A percentile compares a stretch with the other conserved stretches of the same genome.
Evolutionary conservation across 257 asterid genomes (phyloP).

Genomic region (Capsicum baccatum): DNA sequence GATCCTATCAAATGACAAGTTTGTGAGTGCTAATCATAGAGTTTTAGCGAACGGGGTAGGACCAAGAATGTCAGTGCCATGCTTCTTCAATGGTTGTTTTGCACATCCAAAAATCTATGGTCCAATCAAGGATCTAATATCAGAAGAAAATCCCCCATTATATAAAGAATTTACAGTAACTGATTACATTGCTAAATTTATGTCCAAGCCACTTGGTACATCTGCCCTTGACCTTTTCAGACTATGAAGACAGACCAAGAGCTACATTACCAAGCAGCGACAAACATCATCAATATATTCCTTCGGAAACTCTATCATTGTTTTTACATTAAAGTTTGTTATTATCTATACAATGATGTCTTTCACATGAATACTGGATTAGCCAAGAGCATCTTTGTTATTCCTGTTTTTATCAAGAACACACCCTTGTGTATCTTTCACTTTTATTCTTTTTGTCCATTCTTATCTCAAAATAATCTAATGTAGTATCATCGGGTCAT

Average conservation of each 20-base stretch:
- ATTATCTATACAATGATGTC: neutral
- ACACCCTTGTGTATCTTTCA: too few species aligned
- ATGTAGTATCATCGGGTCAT: neutral
- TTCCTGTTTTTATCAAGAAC: neutral
- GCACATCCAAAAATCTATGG: slow-evolving; percentile 45
- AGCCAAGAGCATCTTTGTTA: neutral
- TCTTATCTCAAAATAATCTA: neutral
- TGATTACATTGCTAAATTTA: slow-evolving; percentile 53
- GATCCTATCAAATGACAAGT: slow-evolving; percentile 69
- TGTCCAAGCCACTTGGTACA: slow-evolving; percentile 47
- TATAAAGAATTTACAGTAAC: slow-evolving; percentile 58
- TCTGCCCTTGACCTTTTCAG: slow-evolving; percentile 60
- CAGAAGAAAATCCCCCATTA: slow-evolving; percentile 40
- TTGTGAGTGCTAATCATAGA: slow-evolving; percentile 65
- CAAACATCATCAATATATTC: neutral
- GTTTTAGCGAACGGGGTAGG: slow-evolving; percentile 60
- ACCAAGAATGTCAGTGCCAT: slow-evolving; percentile 74
- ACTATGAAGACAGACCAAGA: slow-evolving; percentile 30
- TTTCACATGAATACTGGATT: neutral
- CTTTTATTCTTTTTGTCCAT: too few species aligned
- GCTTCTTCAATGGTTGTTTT: slow-evolving; percentile 54
- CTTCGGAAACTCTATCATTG: neutral
- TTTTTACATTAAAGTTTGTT: neutral
- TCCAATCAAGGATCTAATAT: slow-evolving; percentile 59
- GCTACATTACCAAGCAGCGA: neutral